phyloP scores from a whole-genome alignment of 1,284 basidiomycete genomes.

The Cutaneotrichosporon dermatis region DNA sequence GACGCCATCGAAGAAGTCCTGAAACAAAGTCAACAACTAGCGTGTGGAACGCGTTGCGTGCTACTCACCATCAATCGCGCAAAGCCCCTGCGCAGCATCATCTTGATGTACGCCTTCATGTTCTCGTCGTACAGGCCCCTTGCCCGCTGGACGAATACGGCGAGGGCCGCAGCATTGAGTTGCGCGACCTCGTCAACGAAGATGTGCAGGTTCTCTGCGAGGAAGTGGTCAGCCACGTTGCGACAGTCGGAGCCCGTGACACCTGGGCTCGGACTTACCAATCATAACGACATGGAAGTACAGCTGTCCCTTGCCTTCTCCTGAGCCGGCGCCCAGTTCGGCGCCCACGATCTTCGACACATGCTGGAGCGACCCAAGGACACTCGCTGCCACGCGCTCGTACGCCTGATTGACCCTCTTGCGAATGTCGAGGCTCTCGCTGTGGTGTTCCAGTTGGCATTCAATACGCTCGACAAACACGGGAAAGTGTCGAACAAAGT shows the following conservation, averaged over 20 bases:
- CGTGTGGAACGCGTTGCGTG: too few species aligned
- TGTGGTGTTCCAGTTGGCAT: slow-evolving; percentile 67
- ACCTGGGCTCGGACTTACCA: slow-evolving; percentile 56
- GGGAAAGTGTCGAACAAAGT: slow-evolving; percentile 90
- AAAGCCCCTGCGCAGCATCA: slow-evolving; percentile 81
- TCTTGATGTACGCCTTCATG: slow-evolving; percentile 74
- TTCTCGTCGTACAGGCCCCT: slow-evolving; percentile 84
- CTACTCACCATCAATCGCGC: slow-evolving; percentile 74
- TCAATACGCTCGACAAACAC: slow-evolving; percentile 81
- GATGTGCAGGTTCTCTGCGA: slow-evolving; percentile 88
- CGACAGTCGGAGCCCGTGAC: neutral
- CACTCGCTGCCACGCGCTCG: slow-evolving; percentile 76
- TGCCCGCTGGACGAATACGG: slow-evolving; percentile 66
- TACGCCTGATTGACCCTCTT: slow-evolving; percentile 75
- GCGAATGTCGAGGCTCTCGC: slow-evolving; percentile 72
- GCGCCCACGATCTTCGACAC: slow-evolving; percentile 86
- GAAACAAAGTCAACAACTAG: too few species aligned
- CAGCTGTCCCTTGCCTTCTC: slow-evolving; percentile 91
- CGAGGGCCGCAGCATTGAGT: slow-evolving; percentile 58
- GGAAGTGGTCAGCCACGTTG: neutral
- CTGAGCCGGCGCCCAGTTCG: slow-evolving; percentile 49
- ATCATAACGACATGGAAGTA: slow-evolving; percentile 95
- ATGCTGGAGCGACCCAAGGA: slow-evolving; percentile 89
- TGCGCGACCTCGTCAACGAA: slow-evolving; percentile 76
- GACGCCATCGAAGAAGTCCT: slow-evolving; percentile 93